phyloP scores from a whole-genome alignment of 2,329 filamentous ascomycete genomes.

The Podosphaera fusca region DNA sequence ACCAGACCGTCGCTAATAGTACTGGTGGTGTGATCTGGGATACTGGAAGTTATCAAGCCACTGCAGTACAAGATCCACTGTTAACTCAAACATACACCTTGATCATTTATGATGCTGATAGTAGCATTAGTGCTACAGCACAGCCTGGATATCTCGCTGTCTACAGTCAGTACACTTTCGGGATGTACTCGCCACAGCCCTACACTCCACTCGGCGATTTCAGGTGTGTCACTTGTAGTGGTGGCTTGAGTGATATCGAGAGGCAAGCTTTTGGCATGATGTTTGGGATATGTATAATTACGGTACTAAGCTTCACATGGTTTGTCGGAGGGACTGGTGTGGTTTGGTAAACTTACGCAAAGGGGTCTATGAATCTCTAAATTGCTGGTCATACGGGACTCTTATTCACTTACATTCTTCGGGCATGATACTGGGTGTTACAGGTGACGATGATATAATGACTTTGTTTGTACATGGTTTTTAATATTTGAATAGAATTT shows the following conservation, averaged over 20 bases:
- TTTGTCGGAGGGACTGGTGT: slow-evolving; percentile 27
- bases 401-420: not conserved
- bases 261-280: slow-evolving; percentile 26
- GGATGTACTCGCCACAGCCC: slow-evolving; percentile 28
- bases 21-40: slow-evolving; percentile 34
- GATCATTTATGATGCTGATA: slow-evolving; percentile 35
- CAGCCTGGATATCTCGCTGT: slow-evolving; percentile 31
- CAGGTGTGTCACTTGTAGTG: slow-evolving; percentile 33
- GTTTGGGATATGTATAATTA: slow-evolving; percentile 29
- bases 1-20: slow-evolving; percentile 33
- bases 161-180: slow-evolving; percentile 28
- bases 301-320: slow-evolving; percentile 38
- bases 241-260: slow-evolving; percentile 24
- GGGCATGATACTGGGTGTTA: not conserved
- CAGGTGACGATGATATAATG: not conserved
- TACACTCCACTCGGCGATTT: slow-evolving; percentile 30
- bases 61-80: slow-evolving; percentile 21
- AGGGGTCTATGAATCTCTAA: not conserved
- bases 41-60: slow-evolving; percentile 26
- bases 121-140: slow-evolving; percentile 24
- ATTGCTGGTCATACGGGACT: not conserved
- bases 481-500: not conserved
- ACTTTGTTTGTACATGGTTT: not conserved
- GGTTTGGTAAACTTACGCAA: slow-evolving; percentile 12
- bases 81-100: slow-evolving; percentile 34